Conservation (phyloP, 2,329 filamentous ascomycete genomes). For the Trichophyton benhamiae region DNA sequence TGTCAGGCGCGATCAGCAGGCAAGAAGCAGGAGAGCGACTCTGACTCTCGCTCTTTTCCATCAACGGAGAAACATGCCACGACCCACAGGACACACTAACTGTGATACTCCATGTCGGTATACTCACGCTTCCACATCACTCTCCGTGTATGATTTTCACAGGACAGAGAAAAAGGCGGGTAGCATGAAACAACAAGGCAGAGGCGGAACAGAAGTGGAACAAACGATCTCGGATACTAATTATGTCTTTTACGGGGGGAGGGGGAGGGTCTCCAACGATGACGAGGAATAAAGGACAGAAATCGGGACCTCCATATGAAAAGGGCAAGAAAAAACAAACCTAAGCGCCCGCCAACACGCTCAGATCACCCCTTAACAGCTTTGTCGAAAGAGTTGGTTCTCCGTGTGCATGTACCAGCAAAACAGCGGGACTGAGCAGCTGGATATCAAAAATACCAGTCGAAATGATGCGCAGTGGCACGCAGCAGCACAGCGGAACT, state of each 20-base stretch:
- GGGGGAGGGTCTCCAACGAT: neutral
- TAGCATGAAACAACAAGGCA: neutral
- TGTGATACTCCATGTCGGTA: neutral
- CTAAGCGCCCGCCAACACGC: neutral
- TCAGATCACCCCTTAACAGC: neutral
- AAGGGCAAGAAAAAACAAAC: neutral
- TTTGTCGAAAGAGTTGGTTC: neutral
- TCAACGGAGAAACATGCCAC: neutral
- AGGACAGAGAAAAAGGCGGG: neutral
- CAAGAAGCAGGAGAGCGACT: neutral
- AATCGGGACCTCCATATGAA: neutral
- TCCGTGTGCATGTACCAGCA: neutral
- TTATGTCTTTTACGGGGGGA: neutral
- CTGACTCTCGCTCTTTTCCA: neutral
- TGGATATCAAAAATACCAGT: neutral
- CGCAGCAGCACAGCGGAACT: neutral
- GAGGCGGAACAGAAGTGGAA: constrained; percentile 1
- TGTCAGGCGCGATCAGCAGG: neutral
- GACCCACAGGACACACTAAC: neutral
- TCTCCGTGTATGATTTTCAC: no score
- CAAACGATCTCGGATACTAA: constrained; percentile 1
- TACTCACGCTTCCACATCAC: neutral
- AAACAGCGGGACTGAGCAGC: neutral
- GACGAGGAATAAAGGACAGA: neutral
- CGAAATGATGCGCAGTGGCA: neutral